Conservation (phyloP, 2,329 filamentous ascomycete species). For the Sodiomyces alkalinus region DNA sequence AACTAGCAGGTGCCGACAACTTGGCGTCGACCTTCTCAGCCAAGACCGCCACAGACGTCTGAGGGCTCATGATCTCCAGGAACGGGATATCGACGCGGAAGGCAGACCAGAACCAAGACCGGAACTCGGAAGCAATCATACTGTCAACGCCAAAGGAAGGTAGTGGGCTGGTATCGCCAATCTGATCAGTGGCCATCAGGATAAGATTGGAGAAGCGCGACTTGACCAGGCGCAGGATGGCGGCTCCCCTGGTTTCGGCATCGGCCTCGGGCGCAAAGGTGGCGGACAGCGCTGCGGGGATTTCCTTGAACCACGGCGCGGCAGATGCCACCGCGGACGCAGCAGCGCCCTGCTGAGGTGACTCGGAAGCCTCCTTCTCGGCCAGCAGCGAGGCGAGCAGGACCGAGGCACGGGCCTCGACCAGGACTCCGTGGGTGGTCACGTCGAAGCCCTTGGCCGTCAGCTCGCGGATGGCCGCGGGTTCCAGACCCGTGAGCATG, state of each 20-base stretch:
- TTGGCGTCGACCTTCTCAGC: background rate
- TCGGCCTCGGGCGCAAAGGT: background rate
- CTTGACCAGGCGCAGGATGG: constrained; percentile 5
- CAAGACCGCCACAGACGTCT: no score
- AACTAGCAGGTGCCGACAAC: constrained; percentile 1
- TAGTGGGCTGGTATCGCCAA: constrained; percentile 13
- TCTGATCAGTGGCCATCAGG: constrained; percentile 11
- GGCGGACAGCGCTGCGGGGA: no score
- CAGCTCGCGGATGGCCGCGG: constrained; percentile 8
- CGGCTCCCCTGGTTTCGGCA: constrained; percentile 3
- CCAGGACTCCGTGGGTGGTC: no score
- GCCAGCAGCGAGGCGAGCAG: background rate
- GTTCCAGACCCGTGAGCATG: constrained; percentile 13
- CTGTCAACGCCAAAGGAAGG: constrained; percentile 21
- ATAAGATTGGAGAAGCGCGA: constrained; percentile 13
- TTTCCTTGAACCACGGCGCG: no score
- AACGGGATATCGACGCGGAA: constrained; percentile 19
- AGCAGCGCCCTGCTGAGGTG: background rate
- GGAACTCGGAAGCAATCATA: constrained; percentile 24
- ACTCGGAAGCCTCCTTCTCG: constrained; percentile 1
- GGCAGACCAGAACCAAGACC: constrained; percentile 17
- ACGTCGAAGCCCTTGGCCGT: constrained; percentile 8
- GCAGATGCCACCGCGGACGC: no score
- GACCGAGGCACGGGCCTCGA: no score
- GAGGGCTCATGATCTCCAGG: constrained; percentile 7